A percentile compares a stretch with the other conserved stretches of the same genome.
Evolutionary conservation across 306 rosid genomes (phyloP).

Genomic region (Prunus kanzakura): DNA sequence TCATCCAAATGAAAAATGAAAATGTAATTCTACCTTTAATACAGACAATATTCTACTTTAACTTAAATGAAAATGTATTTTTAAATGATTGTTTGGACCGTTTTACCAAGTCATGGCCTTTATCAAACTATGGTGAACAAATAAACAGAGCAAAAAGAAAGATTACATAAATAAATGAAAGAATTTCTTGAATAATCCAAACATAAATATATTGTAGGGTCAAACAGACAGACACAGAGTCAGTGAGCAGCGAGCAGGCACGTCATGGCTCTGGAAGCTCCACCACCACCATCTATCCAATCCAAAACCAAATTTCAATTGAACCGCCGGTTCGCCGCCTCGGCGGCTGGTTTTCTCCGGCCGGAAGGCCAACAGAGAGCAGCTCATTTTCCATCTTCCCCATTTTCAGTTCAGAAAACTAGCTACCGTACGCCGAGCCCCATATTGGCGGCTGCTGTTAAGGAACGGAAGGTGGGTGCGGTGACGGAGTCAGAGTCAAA

Average conservation of each 20-base stretch:
- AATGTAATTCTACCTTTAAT: no score
- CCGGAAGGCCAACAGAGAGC: neutral
- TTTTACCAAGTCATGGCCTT: no score
- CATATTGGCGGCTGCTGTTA: conserved; percentile 24
- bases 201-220: no score
- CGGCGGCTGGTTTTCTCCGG: conserved; percentile 9
- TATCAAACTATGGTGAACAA: no score
- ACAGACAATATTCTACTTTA: no score
- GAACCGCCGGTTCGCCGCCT: conserved; percentile 19
- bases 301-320: neutral
- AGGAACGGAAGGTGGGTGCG: conserved; percentile 1
- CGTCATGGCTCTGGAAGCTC: conserved; percentile 33
- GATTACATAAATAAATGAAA: no score
- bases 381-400: conserved; percentile 1
- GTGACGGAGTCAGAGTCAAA: conserved; percentile 12
- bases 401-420: neutral
- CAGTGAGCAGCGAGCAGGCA: neutral
- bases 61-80: no score
- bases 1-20: no score
- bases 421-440: conserved; percentile 12
- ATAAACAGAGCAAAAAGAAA: no score
- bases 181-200: no score
- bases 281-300: neutral
- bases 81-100: no score
- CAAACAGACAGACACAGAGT: neutral